Base-by-base conservation (phyloP, 805 yeast genomes). In the Sungouiella thailandica region DNA sequence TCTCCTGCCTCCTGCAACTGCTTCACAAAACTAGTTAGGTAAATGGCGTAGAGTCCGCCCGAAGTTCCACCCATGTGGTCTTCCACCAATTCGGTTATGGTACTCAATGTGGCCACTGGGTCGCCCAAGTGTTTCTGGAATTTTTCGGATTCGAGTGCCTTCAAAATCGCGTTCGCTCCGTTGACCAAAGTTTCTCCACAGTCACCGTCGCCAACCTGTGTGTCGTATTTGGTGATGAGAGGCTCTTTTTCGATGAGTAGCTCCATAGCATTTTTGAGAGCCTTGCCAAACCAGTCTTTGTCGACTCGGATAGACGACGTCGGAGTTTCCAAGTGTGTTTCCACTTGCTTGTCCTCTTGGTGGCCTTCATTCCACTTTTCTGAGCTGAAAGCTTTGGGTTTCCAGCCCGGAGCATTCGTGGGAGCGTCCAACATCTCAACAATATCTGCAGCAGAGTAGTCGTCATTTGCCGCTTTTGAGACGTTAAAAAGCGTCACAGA, bases 11-110 rank as follows among this genome's bases (percentile, higher is more conserved):
- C 43, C 40, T 65, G 64, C 31, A 75, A 51, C 29, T 68, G 49
- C 38, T 70, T 64, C 1, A 85, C 82, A 40, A 89, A 70, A 1
- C 95, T 86, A 23, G 94, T 77, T 41, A 90, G 66, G 60, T 69
- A 85, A 36, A 89, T 90, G 3, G 95, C 83, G 58, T 89, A 89
- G 24, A 89, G 60, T 1, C 96, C 97, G 34, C 97, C 97, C 1
- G 95, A 84, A 0, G 97, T 90, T 32, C 97, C 97, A 34, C 97
- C 97, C 97, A 90, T 90, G n/a, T 77, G 78, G 36, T 78, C 77
- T 55, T 89, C 97, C 23, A 89, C 87, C 14, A 83, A 58, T 36
- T 87, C 95, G 3, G 96, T 84, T 31, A 89, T 71, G 44, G 75
- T 75, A n/a, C 79, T 68, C 28, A 85, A 56, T 1, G 83, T 75